phyloP scores from a whole-genome alignment of 768 basidiomycete genomes.

The Leccinum obscurum region DNA sequence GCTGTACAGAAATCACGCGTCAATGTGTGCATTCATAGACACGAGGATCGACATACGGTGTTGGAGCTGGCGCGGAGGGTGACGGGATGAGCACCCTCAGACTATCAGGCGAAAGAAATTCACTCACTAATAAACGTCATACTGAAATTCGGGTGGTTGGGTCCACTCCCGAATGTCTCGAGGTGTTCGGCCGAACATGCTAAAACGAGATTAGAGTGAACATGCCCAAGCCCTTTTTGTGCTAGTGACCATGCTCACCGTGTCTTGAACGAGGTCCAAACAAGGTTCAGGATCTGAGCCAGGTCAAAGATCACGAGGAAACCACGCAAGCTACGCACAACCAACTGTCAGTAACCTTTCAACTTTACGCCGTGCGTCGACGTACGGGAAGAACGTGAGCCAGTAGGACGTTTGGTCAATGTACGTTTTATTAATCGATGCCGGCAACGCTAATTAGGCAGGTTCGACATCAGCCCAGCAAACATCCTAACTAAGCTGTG shows the following conservation, averaged over 20 bases:
- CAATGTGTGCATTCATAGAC: neutral
- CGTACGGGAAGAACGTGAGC: conserved; percentile 92
- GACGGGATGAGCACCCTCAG: conserved; percentile 2
- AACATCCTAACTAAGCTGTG: neutral
- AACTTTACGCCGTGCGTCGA: conserved; percentile 10
- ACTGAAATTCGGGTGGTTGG: conserved; percentile 87
- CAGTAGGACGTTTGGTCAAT: conserved; percentile 90
- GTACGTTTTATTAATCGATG: conserved; percentile 80
- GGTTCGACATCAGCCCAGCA: neutral
- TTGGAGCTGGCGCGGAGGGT: conserved; percentile 44
- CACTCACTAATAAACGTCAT: conserved; percentile 79
- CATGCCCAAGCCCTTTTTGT: neutral
- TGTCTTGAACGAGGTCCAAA: conserved; percentile 84
- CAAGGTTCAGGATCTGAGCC: conserved; percentile 89
- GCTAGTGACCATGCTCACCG: conserved; percentile 43
- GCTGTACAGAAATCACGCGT: conserved; percentile 35
- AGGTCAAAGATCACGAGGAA: conserved; percentile 95
- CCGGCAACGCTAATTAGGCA: conserved; percentile 69
- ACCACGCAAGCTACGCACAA: conserved; percentile 69
- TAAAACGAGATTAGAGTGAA: conserved; percentile 28
- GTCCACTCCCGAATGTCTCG: conserved; percentile 90
- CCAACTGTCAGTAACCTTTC: conserved; percentile 4
- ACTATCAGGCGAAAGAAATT: neutral
- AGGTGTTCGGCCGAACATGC: conserved; percentile 84
- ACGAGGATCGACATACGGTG: conserved; percentile 41